phyloP scores from a whole-genome alignment of 257 asterid genomes.

The Plectranthus barbatus region DNA sequence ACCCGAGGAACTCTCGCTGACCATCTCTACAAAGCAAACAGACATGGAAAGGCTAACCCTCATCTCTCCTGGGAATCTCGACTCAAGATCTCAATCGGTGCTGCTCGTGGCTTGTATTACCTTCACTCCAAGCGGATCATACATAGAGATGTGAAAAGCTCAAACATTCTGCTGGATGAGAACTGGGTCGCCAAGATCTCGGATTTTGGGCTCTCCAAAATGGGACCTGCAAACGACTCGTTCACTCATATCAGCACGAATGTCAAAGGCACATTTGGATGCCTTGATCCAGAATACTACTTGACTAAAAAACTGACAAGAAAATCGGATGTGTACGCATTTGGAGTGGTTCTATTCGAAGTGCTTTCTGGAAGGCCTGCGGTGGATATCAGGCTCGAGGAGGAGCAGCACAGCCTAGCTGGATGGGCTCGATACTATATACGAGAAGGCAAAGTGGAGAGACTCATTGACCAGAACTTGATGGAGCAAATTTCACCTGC shows the following conservation, averaged over 20 bases:
- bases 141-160: conserved; percentile 72
- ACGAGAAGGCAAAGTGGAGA: conserved; percentile 42
- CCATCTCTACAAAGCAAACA: conserved; percentile 41
- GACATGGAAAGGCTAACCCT: conserved; percentile 21
- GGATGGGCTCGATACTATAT: conserved; percentile 57
- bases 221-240: conserved; percentile 50
- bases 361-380: conserved; percentile 61
- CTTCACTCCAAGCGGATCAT: conserved; percentile 63
- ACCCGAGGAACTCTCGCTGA: conserved; percentile 43
- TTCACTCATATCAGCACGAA: conserved; percentile 46
- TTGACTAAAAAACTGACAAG: conserved; percentile 40
- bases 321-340: conserved; percentile 67
- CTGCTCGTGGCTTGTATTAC: conserved; percentile 60
- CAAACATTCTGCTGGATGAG: conserved; percentile 63
- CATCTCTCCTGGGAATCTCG: conserved; percentile 55
- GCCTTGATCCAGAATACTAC: conserved; percentile 60
- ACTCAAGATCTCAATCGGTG: conserved; percentile 54
- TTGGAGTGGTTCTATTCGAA: conserved; percentile 68
- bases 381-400: conserved; percentile 34
- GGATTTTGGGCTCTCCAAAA: conserved; percentile 69
- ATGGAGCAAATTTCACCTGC: conserved; percentile 37
- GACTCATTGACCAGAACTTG: conserved; percentile 40
- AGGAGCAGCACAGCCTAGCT: conserved; percentile 50
- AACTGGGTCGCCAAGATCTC: conserved; percentile 65
- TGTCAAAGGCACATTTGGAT: conserved; percentile 57